Evolutionary conservation across 352 stramenopile genomes (phyloP), one percentile per base, ranked within the genome.

Genomic region (Phytophthora hybrid): DNA sequence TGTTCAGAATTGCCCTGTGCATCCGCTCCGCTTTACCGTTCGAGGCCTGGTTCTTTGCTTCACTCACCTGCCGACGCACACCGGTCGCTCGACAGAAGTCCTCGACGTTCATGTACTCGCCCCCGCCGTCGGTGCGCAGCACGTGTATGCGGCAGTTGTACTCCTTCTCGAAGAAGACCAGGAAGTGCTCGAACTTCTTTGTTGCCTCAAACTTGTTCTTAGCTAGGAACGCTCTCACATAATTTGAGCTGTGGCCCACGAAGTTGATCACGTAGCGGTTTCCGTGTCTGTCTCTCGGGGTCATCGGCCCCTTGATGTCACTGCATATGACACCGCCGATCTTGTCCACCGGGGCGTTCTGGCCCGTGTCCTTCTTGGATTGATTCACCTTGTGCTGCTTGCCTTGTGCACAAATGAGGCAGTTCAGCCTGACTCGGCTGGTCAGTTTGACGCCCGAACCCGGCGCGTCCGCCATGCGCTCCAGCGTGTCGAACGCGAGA

Each of bases 231-330:
- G 3, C 16, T 10, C 16, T 49, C 41, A 49, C 41, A 21, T 49
- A 49, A 3, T 49, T 49, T 47, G 39, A 49, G 5, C 37, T 66
- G 8, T 71, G 62, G 11, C 71, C 19, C 5, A 66, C 31, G 18
- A 71, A 69, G 18, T 72, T 60, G 4, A 73, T 37, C 49, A 76
- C 7, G 34, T 74, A 77, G 2, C 56, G 37, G 26, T 76, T 64
- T 61, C 34, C 16, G 4, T 49, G 41, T 49, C 13, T 49, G 14
- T 49, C 14, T 18, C 9, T 41, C 21, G 51, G 39, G 3, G 51
- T 65, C 51, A 74, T 77, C 3, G 51, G 58, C 3, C 66, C 58
- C 23, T 68, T 73, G 5, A 73, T 8, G 37, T 63, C 66, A 18
- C 39, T 55, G 51, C 66, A 73, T 5, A 73, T 73, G 0, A 68